Evolutionary conservation across 495 filamentous ascomycete genomes (phyloP).

Genomic region (Achaetomiella virescens): DNA sequence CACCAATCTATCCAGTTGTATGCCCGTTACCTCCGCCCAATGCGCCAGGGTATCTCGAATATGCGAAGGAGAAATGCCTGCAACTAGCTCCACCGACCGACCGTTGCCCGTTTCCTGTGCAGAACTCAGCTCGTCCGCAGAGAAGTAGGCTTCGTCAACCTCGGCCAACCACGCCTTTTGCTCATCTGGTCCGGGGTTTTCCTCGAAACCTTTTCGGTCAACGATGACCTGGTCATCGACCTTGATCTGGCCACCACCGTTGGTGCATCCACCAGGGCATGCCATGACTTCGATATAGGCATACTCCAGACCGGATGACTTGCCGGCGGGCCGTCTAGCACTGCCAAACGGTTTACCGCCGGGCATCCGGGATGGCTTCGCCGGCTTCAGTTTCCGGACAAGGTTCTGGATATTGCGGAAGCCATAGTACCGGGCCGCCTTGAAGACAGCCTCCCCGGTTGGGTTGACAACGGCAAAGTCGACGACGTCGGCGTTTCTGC

Average conservation of each 20-base stretch:
- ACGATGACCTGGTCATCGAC: conserved; percentile 62
- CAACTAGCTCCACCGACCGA: conserved; percentile 36
- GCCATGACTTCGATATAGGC: conserved; percentile 98
- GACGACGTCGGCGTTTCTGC: conserved; percentile 83
- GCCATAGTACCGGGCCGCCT: conserved; percentile 86
- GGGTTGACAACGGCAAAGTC: conserved; percentile 63
- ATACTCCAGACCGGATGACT: conserved; percentile 52
- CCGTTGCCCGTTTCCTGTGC: conserved; percentile 26
- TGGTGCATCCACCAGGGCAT: conserved; percentile 95
- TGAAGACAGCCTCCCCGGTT: conserved; percentile 57
- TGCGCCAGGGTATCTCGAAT: conserved; percentile 56
- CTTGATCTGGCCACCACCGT: conserved; percentile 93
- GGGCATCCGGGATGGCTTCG: conserved; percentile 65
- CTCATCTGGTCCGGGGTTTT: conserved; percentile 58
- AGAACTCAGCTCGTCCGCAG: conserved; percentile 55
- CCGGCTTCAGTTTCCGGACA: conserved; percentile 80
- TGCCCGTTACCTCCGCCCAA: conserved; percentile 67
- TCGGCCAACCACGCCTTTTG: conserved; percentile 80
- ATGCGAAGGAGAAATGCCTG: conserved; percentile 51
- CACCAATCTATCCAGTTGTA: conserved; percentile 64
- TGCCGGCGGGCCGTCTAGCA: conserved; percentile 42
- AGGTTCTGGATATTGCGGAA: conserved; percentile 98
- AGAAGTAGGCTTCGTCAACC: conserved; percentile 94
- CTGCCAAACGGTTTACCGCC: conserved; percentile 52
- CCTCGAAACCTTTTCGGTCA: conserved; percentile 36